phyloP scores from a whole-genome alignment of 352 stramenopile species.

The Globisporangium nagaii region DNA sequence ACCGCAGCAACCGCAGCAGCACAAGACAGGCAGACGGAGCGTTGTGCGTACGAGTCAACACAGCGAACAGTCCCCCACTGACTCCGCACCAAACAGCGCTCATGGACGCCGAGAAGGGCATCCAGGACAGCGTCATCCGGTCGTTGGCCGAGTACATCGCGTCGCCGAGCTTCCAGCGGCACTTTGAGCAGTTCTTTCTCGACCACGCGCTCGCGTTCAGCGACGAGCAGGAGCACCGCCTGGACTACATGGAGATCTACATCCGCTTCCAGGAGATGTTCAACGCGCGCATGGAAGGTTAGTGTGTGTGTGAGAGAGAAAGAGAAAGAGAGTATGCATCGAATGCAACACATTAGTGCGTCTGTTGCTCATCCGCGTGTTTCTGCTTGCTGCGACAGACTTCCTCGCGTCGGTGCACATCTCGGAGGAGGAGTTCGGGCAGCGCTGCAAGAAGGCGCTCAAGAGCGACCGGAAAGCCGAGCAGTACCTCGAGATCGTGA shows the following conservation, averaged over 20 bases:
- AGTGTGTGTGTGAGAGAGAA: too few relatives aligned
- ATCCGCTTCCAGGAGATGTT: conserved; percentile 68
- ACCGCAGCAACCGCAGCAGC: too few relatives aligned
- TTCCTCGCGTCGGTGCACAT: conserved; percentile 45
- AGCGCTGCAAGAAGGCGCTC: conserved; percentile 45
- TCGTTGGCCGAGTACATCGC: conserved; percentile 60
- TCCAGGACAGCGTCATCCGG: conserved; percentile 53
- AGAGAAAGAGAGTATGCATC: too few relatives aligned
- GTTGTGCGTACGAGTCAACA: too few relatives aligned
- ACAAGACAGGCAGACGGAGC: too few relatives aligned
- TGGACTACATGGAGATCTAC: conserved; percentile 76
- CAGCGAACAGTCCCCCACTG: too few relatives aligned
- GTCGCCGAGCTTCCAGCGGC: conserved; percentile 47
- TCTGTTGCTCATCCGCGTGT: too few relatives aligned
- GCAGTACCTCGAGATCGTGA: conserved; percentile 69
- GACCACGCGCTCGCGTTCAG: conserved; percentile 58
- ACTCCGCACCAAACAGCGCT: neutral
- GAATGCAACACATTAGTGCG: too few relatives aligned
- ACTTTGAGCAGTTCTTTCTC: conserved; percentile 76
- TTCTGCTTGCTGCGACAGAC: conserved; percentile 18
- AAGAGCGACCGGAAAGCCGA: conserved; percentile 52
- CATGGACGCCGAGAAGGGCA: conserved; percentile 20
- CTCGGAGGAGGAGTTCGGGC: conserved; percentile 53
- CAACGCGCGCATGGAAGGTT: conserved; percentile 61
- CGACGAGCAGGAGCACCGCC: conserved; percentile 57